These are phyloP conservation scores for Colletotrichum sp. DNA, from an alignment of 2,329 filamentous ascomycete genomes.

Conservation along the genomic window DNA sequence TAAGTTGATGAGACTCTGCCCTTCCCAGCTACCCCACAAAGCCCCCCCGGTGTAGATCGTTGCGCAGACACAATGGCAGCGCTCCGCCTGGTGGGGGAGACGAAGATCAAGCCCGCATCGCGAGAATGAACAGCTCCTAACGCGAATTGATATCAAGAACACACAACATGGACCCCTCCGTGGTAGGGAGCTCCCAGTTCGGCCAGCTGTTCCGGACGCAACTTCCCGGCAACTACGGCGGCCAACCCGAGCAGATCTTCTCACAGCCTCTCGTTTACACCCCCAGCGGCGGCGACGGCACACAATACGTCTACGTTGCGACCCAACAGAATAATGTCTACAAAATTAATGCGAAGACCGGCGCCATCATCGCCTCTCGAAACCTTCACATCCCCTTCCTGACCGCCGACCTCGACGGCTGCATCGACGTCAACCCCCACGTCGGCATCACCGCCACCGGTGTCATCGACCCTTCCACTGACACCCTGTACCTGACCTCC, in stretches of 20 bases:
- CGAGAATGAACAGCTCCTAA: background rate
- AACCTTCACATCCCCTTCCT: slow-evolving; percentile 56
- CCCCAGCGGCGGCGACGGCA: slow-evolving; percentile 40
- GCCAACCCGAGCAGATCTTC: slow-evolving; percentile 55
- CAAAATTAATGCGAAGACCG: slow-evolving; percentile 60
- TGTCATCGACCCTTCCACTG: slow-evolving; percentile 48
- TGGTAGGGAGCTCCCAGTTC: slow-evolving; percentile 60
- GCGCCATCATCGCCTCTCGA: slow-evolving; percentile 50
- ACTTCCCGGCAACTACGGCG: slow-evolving; percentile 57
- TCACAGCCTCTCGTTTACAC: slow-evolving; percentile 57
- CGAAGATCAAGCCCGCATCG: background rate
- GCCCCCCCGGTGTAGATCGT: background rate
- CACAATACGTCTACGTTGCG: slow-evolving; percentile 60
- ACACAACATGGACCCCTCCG: slow-evolving; percentile 67
- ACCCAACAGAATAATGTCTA: slow-evolving; percentile 65
- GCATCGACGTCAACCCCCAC: slow-evolving; percentile 52
- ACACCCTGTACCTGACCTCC: slow-evolving; percentile 47
- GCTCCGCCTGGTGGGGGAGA: background rate
- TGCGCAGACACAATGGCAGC: background rate
- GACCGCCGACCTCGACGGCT: slow-evolving; percentile 51
- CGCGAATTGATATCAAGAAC: slow-evolving; percentile 36
- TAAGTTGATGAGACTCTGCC: slow-evolving; percentile 30
- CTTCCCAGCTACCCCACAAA: too few species aligned
- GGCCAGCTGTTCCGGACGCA: slow-evolving; percentile 57
- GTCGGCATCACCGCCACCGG: slow-evolving; percentile 52